Percentiles rank a stretch among this genome's conserved stretches.
Conservation (phyloP, 2,329 filamentous ascomycete genomes). For the Neonectria neomacrospora region DNA sequence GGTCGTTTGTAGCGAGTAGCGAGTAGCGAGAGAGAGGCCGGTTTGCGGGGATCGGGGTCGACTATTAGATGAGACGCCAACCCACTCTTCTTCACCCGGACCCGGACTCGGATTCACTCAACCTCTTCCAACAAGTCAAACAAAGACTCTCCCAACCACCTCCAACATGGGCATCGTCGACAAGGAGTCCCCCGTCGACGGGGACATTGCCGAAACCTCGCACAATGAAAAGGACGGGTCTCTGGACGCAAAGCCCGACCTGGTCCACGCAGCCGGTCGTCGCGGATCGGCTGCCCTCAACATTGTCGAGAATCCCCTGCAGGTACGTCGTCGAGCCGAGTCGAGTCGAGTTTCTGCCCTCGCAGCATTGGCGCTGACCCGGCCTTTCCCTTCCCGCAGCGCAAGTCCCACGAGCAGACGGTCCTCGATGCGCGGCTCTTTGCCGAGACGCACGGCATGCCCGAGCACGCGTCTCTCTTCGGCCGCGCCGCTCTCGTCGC, state of each 20-base stretch:
- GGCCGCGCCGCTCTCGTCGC: slow-evolving; percentile 53
- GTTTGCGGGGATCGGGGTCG: not conserved
- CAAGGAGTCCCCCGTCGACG: slow-evolving; percentile 12
- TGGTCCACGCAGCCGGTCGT: slow-evolving; percentile 16
- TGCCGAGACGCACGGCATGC: slow-evolving; percentile 60
- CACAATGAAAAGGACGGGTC: slow-evolving; percentile 26
- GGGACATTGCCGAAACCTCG: slow-evolving; percentile 5
- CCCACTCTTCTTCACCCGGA: too few relatives aligned
- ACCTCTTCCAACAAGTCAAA: not conserved
- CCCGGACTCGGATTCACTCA: not conserved
- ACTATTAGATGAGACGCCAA: not conserved
- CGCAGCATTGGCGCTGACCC: not conserved
- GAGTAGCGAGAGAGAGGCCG: too few relatives aligned
- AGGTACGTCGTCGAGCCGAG: too few relatives aligned
- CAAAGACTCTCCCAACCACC: not conserved
- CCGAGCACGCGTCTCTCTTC: slow-evolving; percentile 58
- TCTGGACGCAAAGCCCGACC: not conserved
- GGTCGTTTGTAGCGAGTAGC: not conserved
- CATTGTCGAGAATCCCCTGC: slow-evolving; percentile 49
- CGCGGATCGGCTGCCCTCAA: slow-evolving; percentile 45
- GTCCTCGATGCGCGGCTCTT: slow-evolving; percentile 59
- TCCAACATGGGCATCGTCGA: slow-evolving; percentile 12
- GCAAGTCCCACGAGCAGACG: slow-evolving; percentile 40
- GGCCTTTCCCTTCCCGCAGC: slow-evolving; percentile 18
- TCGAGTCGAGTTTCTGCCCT: slow-evolving; percentile 8